A percentile compares a stretch with the other conserved stretches of the same genome.
phyloP scores from a whole-genome alignment of 208 protist genomes.

The Crithidia acanthocephali region DNA sequence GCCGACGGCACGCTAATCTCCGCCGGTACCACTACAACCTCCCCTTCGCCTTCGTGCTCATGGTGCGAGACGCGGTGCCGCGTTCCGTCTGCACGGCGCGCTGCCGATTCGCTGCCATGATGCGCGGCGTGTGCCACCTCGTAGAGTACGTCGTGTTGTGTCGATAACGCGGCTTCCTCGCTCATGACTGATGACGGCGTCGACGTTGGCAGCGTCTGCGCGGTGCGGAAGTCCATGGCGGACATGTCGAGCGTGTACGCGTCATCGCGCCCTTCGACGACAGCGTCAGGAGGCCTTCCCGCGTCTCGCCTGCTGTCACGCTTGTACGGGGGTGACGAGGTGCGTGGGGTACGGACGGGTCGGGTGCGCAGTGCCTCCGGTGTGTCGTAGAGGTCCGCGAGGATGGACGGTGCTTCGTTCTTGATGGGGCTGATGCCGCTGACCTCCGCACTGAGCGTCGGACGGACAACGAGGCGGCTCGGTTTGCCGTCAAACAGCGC shows the following conservation, averaged over 20 bases:
- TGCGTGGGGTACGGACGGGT: neutral
- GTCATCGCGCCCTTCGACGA: too few species aligned
- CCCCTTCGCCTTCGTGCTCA: neutral
- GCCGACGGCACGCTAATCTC: neutral
- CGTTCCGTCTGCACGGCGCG: neutral
- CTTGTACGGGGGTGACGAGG: neutral
- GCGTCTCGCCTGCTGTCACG: neutral
- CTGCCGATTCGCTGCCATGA: neutral
- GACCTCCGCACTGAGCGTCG: conserved; percentile 30
- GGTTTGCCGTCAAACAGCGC: neutral
- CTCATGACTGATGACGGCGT: neutral
- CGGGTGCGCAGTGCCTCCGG: neutral
- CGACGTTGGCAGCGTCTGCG: conserved; percentile 16
- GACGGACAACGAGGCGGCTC: conserved; percentile 12
- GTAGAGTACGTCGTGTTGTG: neutral
- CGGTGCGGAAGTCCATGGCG: conserved; percentile 23
- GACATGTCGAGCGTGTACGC: conserved; percentile 10
- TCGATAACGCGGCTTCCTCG: neutral
- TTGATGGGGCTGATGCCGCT: conserved; percentile 56
- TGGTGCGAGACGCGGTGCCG: neutral
- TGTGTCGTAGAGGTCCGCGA: conserved; percentile 42
- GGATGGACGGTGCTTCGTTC: conserved; percentile 41
- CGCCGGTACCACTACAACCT: neutral
- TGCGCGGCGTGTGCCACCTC: neutral
- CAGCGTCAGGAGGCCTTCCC: neutral